phyloP scores from a whole-genome alignment of 164 flowering plant species.

The Kalanchoe fedtschenkoi region DNA sequence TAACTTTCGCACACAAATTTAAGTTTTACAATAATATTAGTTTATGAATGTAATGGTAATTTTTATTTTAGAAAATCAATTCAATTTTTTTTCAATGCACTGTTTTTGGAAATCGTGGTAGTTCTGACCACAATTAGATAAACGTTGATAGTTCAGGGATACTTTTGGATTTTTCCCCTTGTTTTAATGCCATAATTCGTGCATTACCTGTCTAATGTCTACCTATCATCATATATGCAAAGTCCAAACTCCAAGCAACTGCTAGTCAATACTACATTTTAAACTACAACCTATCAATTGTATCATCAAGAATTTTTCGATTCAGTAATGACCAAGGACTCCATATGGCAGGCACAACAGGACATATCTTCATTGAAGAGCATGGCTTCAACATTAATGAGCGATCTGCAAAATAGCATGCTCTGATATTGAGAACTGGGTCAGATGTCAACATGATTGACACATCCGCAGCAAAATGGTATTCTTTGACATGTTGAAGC shows the following conservation, averaged over 20 bases:
- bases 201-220: neutral
- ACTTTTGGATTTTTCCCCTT: too few species aligned
- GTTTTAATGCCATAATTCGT: neutral
- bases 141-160: too few species aligned
- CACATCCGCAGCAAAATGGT: neutral
- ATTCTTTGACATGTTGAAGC: neutral
- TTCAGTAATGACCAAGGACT: neutral
- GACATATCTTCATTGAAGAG: slow-evolving; percentile 7
- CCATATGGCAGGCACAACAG: neutral
- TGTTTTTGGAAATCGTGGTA: too few species aligned
- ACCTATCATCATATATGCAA: too few species aligned
- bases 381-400: slow-evolving; percentile 5
- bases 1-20: too few species aligned
- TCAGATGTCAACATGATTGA: neutral
- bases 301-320: neutral
- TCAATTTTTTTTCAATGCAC: too few species aligned
- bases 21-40: too few species aligned
- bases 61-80: too few species aligned
- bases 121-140: too few species aligned
- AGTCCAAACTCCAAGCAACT: neutral
- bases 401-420: slow-evolving; percentile 4
- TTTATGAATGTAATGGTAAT: too few species aligned
- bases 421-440: neutral
- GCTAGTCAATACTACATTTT: neutral
- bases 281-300: neutral